These are phyloP conservation scores for Hemerocallis citrina DNA, from an alignment of 106 monocot species.

Conservation along the genomic window DNA sequence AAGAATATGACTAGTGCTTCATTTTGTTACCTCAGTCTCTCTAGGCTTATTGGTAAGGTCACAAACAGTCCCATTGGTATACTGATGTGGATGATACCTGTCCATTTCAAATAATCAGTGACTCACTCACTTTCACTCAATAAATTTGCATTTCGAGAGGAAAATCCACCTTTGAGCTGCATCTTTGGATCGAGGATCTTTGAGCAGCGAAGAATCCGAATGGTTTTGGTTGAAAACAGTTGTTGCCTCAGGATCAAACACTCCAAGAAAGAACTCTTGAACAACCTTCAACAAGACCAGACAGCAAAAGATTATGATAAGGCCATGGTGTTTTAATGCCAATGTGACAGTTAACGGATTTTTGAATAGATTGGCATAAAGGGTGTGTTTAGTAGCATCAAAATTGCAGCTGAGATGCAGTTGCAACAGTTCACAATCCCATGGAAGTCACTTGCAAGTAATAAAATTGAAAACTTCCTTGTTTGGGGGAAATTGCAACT, in stretches of 20 bases:
- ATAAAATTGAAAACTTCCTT: too few relatives aligned
- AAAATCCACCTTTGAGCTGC: constrained; percentile 55
- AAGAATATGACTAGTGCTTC: not conserved
- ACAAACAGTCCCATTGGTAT: constrained; percentile 78
- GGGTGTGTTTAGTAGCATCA: too few relatives aligned
- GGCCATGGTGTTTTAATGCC: not conserved
- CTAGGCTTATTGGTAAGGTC: constrained; percentile 75
- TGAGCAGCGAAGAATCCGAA: constrained; percentile 44
- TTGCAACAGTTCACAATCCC: too few relatives aligned
- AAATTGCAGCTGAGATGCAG: too few relatives aligned
- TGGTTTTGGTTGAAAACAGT: constrained; percentile 49
- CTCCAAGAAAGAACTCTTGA: constrained; percentile 74
- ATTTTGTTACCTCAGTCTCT: constrained; percentile 58
- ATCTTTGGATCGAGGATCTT: constrained; percentile 80
- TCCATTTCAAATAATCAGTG: not conserved
- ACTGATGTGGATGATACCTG: constrained; percentile 81
- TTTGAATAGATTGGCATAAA: too few relatives aligned
- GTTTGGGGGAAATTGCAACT: too few relatives aligned
- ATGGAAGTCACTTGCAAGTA: too few relatives aligned
- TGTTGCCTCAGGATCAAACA: constrained; percentile 59
- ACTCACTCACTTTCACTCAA: not conserved
- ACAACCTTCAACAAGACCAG: constrained; percentile 26
- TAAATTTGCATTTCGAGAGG: not conserved
- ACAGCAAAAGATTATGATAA: not conserved
- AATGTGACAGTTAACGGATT: too few relatives aligned